Conservation (phyloP, 345 rosid genomes). For the Arabis hirsuta region DNA sequence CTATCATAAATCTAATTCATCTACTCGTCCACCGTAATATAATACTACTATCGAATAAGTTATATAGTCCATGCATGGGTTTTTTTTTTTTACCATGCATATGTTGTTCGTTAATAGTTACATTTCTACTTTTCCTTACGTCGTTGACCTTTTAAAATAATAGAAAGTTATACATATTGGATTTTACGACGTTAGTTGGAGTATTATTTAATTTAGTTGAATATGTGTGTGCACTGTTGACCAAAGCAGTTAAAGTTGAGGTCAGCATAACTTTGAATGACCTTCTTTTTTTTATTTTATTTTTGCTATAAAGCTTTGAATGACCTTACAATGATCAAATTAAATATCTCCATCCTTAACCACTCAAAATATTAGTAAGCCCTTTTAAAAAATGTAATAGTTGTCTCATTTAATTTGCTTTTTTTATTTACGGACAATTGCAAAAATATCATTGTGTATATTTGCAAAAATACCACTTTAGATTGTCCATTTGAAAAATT, state of each 20-base stretch:
- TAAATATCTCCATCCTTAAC: neutral
- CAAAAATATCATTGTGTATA: too few relatives aligned
- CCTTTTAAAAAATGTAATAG: neutral
- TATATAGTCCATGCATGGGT: neutral
- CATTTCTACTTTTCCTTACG: slow-evolving; percentile 13
- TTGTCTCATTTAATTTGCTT: slow-evolving; percentile 24
- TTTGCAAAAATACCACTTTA: too few relatives aligned
- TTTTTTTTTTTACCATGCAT: neutral
- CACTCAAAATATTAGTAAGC: neutral
- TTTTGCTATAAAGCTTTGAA: too few relatives aligned
- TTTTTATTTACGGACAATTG: too few relatives aligned
- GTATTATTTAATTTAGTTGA: slow-evolving; percentile 22
- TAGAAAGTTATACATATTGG: neutral
- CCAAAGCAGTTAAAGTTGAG: slow-evolving; percentile 27
- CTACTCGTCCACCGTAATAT: slow-evolving; percentile 21
- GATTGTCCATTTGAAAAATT: too few relatives aligned
- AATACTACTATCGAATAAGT: neutral
- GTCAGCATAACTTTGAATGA: slow-evolving; percentile 31
- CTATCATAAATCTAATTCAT: slow-evolving; percentile 11
- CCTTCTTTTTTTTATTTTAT: too few relatives aligned
- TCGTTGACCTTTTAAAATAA: slow-evolving; percentile 14
- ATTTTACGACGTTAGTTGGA: slow-evolving; percentile 26
- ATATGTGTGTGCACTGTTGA: slow-evolving; percentile 25
- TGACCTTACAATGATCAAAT: slow-evolving; percentile 6
- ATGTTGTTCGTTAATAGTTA: neutral